Conservation (phyloP, 208 protist genomes). For the Leishmania tropica region DNA sequence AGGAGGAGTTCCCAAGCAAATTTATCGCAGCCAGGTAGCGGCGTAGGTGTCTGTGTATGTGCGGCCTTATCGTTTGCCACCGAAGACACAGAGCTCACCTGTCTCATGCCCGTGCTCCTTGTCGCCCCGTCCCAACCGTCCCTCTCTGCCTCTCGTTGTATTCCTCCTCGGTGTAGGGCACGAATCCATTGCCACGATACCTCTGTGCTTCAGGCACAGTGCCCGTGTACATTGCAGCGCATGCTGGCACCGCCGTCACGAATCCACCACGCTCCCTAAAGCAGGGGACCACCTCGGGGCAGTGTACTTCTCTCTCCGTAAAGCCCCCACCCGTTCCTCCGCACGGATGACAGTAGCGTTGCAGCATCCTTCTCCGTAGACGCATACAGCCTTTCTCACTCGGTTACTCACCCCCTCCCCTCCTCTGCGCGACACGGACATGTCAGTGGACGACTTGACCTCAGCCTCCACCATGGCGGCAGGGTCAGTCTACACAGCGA, state of each 20-base stretch:
- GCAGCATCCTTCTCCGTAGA: not conserved
- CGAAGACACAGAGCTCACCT: not conserved
- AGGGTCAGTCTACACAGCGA: conserved; percentile 7
- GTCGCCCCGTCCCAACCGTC: not conserved
- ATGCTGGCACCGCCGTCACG: not conserved
- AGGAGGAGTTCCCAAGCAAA: too few relatives aligned
- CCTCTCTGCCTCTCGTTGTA: not conserved
- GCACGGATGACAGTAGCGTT: not conserved
- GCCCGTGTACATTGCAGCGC: not conserved
- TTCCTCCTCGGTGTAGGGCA: not conserved
- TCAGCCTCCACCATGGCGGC: not conserved
- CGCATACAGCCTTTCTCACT: not conserved
- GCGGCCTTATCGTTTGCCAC: not conserved
- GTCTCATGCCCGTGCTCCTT: not conserved
- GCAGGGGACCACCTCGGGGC: not conserved
- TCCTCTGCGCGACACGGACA: not conserved
- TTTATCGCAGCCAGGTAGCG: too few relatives aligned
- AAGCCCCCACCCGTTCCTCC: not conserved
- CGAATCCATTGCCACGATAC: not conserved
- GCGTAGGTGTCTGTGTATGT: not conserved
- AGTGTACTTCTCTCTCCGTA: not conserved
- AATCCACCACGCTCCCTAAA: not conserved
- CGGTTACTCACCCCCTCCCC: not conserved
- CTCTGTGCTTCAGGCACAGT: not conserved
- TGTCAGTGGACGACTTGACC: not conserved